Evolutionary conservation across 108 stramenopile species (phyloP), one percentile per base, ranked within the genome.

Genomic region (Cyclotella distinguenda): DNA sequence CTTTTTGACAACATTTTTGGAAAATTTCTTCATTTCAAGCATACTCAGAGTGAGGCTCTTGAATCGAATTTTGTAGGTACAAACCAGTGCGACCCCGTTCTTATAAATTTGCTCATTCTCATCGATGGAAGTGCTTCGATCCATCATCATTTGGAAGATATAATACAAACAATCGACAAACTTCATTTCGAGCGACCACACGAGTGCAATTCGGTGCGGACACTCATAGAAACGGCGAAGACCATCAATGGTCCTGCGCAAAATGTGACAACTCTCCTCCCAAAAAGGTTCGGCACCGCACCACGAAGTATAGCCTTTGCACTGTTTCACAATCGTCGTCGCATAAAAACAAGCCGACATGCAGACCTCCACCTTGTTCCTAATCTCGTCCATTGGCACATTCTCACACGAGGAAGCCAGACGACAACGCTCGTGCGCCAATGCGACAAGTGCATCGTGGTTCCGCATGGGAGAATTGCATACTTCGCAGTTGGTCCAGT

Each of bases 401-500:
- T 46, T 19, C n/a, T 10, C 51, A 52, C 15, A 3, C 12, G 26
- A 31, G 33, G 13, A 10, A 28, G 1, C 30, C 33, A 15, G 23
- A 52, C 16, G 54, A 36, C 36, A 55, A 18, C 60, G 45, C 31
- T 62, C 60, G 1, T 46, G 16, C 30, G 60, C 60, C 60, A 62
- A 62, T 16, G 19, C 45, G n/a, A 62, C 34, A 23, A 62, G 19
- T 18, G 43, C 60, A 4, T 62, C 46, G 19, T 26, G 6, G 22
- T 62, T 45, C 1, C 5, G 19, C 1, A 62, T 18, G n/a, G 25
- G 25, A 2, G 32, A 33, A 1, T 28, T 13, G 46, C 60, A 62
- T 32, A 62, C 48, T 34, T 62, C 60, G 44, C 60, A 62, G 18
- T 62, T 28, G 1, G 60, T 62, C 60, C 60, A 62, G 33, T 47